Base-by-base conservation (phyloP, 139 green algal species). In the Coelastrella sp. region DNA sequence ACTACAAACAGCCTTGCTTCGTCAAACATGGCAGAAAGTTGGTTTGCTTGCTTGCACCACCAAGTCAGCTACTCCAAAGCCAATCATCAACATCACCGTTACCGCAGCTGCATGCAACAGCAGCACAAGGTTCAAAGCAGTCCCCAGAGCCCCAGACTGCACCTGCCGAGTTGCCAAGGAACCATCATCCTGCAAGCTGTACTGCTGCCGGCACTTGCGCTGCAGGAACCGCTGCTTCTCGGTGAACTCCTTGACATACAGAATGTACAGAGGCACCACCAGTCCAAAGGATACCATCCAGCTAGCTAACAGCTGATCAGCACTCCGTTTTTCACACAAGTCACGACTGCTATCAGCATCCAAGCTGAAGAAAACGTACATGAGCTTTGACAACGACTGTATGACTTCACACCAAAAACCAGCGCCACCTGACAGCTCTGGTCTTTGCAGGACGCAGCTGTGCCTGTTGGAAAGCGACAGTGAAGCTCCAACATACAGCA, bases 221-320 rank as follows among this genome's bases (percentile, higher is more conserved):
- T 40, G 40, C 71, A 62, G 41, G 9, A 38, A 79, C 25, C n/a
- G 71, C 71, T 41, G 71, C 71, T 79, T 79, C 25, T 19, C 50
- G 21, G 41, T 27, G 11, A 62, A 17, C 41, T 79, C 71, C 41
- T 57, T 35, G 6, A 62, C 8, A 34, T 79, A 79, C 41, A 79
- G n/a, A 3, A 79, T 32, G 34, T 79, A 79, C 41, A 79, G 27
- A 25, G 71, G 71, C 25, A 79, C 23, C n/a, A 79, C n/a, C 41
- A 79, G 25, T 19, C 41, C 71, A 62, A 79, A 79, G 1, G 8
- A 30, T 15, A 79, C 7, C 30, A 79, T 48, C 71, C 71, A 79
- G 3, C 32, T 63, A 5, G 34, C 21, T 1, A 79, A 30, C 71
- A 79, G 13, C 25, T 62, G 9, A 21, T 79, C 71, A 9, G 11